Evolutionary conservation across 371 early-diverging fungal genomes (phyloP), one percentile per base, ranked within the genome.

Genomic region (Mortierella sp.): DNA sequence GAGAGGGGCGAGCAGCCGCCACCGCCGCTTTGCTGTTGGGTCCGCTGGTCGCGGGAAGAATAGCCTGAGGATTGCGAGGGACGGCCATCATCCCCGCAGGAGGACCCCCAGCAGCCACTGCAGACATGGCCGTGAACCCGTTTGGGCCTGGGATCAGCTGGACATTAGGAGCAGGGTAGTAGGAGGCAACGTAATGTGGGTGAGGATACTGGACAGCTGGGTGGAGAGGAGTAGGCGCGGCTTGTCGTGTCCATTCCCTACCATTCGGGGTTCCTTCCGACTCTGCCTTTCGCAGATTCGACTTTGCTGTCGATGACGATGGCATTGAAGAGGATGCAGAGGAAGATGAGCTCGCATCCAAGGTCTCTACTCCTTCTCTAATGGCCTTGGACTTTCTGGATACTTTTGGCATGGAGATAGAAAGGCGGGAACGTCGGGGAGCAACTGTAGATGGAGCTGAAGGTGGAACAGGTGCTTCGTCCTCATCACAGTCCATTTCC

Each of bases 121-220:
- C 57, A 25, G 53, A 37, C 18, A 53, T 14, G n/a, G 45, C 25
- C 53, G 63, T 25, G 55, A 63, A 55, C 30, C 59, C 61, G 26
- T 52, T 64, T 57, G 26, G 53, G n/a, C 57, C 62, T 62, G 56
- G 65, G 65, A 64, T 21, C 70, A 75, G 50, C 63, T 69, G 70
- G 3, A 57, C 48, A 28, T 62, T 75, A 44, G 44, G 46, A 64
- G 75, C 58, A 72, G 79, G 64, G 57, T 69, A 75, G 66, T 70
- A 77, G 67, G 79, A 72, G 57, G 79, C 62, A 77, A 77, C 73
- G 66, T 77, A 77, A 59, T 68, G 69, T 47, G 66, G 63, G 63
- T 77, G 72, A 72, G 70, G 69, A 65, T 68, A 72, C 65, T 63
- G 65, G 62, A 58, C 48, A 61, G 77, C 48, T 19, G 62, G 57